A percentile compares a stretch with the other conserved stretches of the same genome.
Evolutionary conservation across 164 flowering plant species (phyloP).

Genomic region (Paratinospora sagittata): DNA sequence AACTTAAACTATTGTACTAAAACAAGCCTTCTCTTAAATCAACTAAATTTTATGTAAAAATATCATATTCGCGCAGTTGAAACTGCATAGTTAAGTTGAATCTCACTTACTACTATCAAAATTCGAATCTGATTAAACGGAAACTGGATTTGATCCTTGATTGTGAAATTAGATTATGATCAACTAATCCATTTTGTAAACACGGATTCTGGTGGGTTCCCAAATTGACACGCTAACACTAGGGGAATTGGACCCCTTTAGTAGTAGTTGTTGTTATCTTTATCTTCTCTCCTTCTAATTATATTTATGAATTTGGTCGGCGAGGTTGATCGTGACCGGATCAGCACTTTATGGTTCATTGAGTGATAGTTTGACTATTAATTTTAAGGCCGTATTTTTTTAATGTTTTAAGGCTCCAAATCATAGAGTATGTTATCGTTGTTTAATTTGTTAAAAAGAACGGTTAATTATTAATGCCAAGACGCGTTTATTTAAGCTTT

Average conservation of each 20-base stretch:
- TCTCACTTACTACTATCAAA: background rate
- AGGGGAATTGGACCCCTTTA: background rate
- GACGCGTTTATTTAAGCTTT: too few relatives aligned
- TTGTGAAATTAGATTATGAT: background rate
- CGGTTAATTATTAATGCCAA: too few relatives aligned
- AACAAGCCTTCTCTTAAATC: too few relatives aligned
- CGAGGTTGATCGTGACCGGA: background rate
- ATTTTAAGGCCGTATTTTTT: background rate
- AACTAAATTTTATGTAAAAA: too few relatives aligned
- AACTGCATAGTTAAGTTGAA: background rate
- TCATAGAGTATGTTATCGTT: background rate
- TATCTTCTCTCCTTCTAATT: background rate
- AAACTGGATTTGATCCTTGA: background rate
- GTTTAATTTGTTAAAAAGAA: too few relatives aligned
- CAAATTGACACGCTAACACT: background rate
- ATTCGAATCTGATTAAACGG: background rate
- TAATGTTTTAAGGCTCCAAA: background rate
- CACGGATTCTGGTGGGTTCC: constrained; percentile 8
- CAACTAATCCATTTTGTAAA: background rate
- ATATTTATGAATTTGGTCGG: constrained; percentile 2
- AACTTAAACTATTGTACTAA: too few relatives aligned
- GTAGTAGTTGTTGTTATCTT: background rate
- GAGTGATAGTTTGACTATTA: background rate
- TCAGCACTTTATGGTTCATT: background rate
- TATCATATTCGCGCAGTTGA: too few relatives aligned